A percentile compares a stretch with the other conserved stretches of the same genome.
Conservation (phyloP, 148 eudicot genomes). For the Rhododendron ferrugineum region DNA sequence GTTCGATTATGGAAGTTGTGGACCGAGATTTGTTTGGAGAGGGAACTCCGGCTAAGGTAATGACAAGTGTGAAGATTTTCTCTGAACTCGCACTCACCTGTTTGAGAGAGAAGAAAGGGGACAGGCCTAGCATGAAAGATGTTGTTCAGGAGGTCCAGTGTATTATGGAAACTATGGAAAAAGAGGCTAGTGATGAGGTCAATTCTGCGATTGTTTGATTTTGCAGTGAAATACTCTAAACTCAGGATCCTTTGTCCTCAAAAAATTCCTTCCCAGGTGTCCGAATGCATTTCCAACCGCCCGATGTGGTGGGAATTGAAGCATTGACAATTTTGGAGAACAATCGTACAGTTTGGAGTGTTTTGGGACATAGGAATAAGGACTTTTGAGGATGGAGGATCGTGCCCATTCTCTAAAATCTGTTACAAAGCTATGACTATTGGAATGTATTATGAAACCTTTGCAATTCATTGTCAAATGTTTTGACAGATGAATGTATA, state of each 20-base stretch:
- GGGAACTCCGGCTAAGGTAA: conserved; percentile 13
- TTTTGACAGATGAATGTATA: not conserved
- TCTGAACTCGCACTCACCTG: conserved; percentile 33
- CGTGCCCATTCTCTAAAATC: not conserved
- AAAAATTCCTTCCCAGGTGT: not conserved
- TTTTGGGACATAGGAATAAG: not conserved
- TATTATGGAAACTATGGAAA: conserved; percentile 11
- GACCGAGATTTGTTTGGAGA: conserved; percentile 25
- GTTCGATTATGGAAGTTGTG: conserved; percentile 23
- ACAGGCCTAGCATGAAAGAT: conserved; percentile 39
- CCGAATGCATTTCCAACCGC: not conserved
- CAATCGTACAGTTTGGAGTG: not conserved
- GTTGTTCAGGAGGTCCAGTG: conserved; percentile 31
- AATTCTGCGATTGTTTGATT: conserved; percentile 4
- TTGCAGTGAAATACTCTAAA: not conserved
- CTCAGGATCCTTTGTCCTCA: not conserved
- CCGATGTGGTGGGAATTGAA: not conserved
- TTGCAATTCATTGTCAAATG: not conserved
- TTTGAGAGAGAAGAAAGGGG: conserved; percentile 31
- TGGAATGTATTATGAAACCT: not conserved
- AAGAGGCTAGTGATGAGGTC: conserved; percentile 7
- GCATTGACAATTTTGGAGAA: not conserved
- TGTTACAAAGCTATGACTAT: not conserved
- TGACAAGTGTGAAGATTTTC: conserved; percentile 17
- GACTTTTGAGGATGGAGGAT: not conserved